phyloP scores from a whole-genome alignment of 345 rosid genomes.

The Salix caprea region DNA sequence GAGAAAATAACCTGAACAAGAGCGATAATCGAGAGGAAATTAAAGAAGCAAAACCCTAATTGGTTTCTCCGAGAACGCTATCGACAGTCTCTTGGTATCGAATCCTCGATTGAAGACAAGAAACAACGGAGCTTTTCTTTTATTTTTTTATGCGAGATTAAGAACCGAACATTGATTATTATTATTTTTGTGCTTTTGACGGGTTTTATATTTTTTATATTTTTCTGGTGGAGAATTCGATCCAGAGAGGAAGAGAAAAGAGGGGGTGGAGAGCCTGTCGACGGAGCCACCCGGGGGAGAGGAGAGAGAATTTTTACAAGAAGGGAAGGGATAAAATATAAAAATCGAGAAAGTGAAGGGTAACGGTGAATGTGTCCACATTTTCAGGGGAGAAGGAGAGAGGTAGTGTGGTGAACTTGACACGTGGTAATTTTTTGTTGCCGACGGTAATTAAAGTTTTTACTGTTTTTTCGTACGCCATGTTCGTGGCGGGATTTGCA shows the following conservation, averaged over 20 bases:
- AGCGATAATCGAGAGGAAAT: background rate
- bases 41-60: conserved; percentile 8
- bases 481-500: background rate
- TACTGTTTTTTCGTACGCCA: background rate
- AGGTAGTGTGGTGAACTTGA: background rate
- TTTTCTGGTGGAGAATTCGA: conserved; percentile 13
- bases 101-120: background rate
- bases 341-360: background rate
- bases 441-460: background rate
- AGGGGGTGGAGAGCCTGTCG: conserved; percentile 5
- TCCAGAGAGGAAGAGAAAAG: conserved; percentile 4
- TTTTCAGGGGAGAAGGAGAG: background rate
- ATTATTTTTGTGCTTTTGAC: background rate
- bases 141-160: background rate
- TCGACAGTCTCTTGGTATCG: conserved; percentile 17
- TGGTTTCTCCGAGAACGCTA: background rate
- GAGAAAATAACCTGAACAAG: background rate
- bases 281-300: background rate
- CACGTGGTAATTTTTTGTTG: background rate
- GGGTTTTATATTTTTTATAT: background rate
- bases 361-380: conserved; percentile 11
- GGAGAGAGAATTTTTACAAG: background rate
- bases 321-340: background rate
- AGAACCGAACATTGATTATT: background rate
- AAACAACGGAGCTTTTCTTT: background rate